These are phyloP conservation scores for Yamadazyma oceani DNA, from an alignment of 1,139 yeast genomes.

Conservation along the genomic window DNA sequence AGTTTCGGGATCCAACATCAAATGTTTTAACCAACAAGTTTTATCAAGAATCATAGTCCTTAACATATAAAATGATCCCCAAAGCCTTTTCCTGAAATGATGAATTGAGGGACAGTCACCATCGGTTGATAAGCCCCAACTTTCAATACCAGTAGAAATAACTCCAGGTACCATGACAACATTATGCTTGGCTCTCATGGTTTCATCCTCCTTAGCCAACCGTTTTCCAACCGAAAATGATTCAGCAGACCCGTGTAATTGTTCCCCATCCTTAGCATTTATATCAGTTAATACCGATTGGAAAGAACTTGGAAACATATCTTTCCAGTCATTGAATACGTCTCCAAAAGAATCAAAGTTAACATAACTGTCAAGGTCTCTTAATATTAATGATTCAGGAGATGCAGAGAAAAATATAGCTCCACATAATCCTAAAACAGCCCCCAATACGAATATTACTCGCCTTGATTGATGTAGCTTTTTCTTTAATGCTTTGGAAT, in stretches of 20 bases:
- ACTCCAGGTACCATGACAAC: conserved; percentile 96
- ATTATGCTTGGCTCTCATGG: conserved; percentile 61
- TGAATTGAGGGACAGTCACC: conserved; percentile 79
- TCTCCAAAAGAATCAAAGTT: conserved; percentile 53
- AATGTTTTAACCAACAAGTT: conserved; percentile 88
- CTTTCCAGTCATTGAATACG: conserved; percentile 56
- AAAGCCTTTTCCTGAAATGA: conserved; percentile 85
- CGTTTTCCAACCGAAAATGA: conserved; percentile 85
- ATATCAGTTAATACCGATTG: conserved; percentile 61
- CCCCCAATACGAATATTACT: conserved; percentile 55
- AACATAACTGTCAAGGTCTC: conserved; percentile 54
- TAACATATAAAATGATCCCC: conserved; percentile 98
- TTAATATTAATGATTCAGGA: conserved; percentile 38
- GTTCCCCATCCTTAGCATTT: conserved; percentile 31
- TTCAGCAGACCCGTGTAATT: conserved; percentile 61
- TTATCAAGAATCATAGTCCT: conserved; percentile 90
- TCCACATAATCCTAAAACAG: conserved; percentile 63
- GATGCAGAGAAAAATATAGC: conserved; percentile 64
- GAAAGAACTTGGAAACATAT: conserved; percentile 64
- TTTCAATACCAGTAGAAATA: conserved; percentile 89
- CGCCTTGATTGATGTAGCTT: conserved; percentile 42
- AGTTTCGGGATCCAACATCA: conserved; percentile 84
- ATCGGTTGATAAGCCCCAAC: conserved; percentile 70
- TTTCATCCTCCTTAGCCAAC: conserved; percentile 47
- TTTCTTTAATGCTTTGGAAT: conserved; percentile 19